A percentile compares a stretch with the other conserved stretches of the same genome.
Conservation (phyloP, 352 stramenopile species). For the Globisporangium echinulatum region DNA sequence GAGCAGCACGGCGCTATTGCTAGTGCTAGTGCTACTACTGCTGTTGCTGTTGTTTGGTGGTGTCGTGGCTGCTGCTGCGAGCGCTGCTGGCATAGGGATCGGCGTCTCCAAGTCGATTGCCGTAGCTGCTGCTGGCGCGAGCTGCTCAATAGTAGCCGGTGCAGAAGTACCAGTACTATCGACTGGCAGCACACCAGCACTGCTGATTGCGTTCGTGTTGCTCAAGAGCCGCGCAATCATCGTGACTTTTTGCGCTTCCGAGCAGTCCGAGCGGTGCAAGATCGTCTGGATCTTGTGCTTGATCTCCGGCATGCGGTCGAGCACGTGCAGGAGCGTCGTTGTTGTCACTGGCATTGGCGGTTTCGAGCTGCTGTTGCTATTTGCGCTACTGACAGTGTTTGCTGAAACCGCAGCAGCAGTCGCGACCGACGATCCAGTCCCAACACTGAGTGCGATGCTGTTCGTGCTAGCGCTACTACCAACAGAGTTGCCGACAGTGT, state of each 20-base stretch:
- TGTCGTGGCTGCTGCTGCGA: conserved; percentile 14
- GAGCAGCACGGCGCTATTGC: conserved; percentile 7
- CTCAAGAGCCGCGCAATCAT: conserved; percentile 84
- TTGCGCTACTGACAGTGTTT: too few species aligned
- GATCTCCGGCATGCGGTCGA: conserved; percentile 85
- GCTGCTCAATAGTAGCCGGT: too few species aligned
- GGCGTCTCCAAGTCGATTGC: conserved; percentile 39
- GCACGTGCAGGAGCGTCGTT: conserved; percentile 68
- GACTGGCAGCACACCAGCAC: conserved; percentile 19
- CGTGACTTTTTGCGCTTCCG: conserved; percentile 83
- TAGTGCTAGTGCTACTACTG: too few species aligned
- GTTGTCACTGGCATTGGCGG: conserved; percentile 65
- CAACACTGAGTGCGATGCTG: too few species aligned
- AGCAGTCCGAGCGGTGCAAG: conserved; percentile 76
- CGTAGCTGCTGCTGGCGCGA: neutral
- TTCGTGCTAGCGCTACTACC: neutral
- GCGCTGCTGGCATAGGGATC: conserved; percentile 39
- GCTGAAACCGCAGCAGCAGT: too few species aligned
- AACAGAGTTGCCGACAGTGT: conserved; percentile 16
- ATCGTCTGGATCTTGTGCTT: conserved; percentile 89
- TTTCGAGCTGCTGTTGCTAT: conserved; percentile 7
- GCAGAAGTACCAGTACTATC: too few species aligned
- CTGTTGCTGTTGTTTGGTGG: neutral
- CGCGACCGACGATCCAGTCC: too few species aligned
- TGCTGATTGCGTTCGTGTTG: conserved; percentile 78